phyloP scores from a whole-genome alignment of 371 early-diverging fungal genomes.

The Rhizopus delemar region DNA sequence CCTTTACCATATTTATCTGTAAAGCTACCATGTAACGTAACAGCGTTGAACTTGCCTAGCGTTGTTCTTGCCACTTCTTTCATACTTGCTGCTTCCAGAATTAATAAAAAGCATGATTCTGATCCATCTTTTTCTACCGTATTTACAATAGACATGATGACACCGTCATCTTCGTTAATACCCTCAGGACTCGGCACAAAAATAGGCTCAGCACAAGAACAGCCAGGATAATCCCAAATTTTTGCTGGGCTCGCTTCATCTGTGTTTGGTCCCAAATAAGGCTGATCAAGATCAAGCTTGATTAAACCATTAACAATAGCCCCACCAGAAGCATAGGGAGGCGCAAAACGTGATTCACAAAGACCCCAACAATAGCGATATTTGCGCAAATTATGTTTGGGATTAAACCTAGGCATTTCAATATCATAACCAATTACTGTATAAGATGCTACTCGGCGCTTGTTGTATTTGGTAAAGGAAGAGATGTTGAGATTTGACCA shows the following conservation, averaged over 20 bases:
- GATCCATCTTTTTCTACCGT: constrained; percentile 30
- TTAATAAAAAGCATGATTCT: constrained; percentile 58
- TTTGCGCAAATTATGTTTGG: constrained; percentile 34
- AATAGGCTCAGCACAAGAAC: constrained; percentile 70
- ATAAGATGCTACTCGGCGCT: constrained; percentile 48
- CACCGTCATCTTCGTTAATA: constrained; percentile 66
- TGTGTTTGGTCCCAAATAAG: constrained; percentile 35
- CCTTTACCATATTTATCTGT: constrained; percentile 39
- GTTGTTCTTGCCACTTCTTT: constrained; percentile 59
- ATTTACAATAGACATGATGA: constrained; percentile 61
- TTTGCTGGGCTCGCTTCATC: constrained; percentile 31
- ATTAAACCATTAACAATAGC: constrained; percentile 56
- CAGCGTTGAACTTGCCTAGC: constrained; percentile 44
- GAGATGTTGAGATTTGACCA: constrained; percentile 15
- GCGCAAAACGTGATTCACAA: constrained; percentile 46
- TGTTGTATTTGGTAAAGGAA: constrained; percentile 31
- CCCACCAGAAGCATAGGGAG: constrained; percentile 43
- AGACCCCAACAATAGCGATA: constrained; percentile 67
- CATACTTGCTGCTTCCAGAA: constrained; percentile 63
- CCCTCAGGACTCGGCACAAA: constrained; percentile 60
- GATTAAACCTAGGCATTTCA: constrained; percentile 66
- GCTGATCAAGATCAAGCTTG: constrained; percentile 54
- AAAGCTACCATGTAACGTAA: constrained; percentile 51
- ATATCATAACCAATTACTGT: constrained; percentile 48
- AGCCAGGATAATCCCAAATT: constrained; percentile 55